These are phyloP conservation scores for Hyphopichia wangnamkhiaoensis DNA, from an alignment of 1,139 yeast genomes.

Conservation along the genomic window DNA sequence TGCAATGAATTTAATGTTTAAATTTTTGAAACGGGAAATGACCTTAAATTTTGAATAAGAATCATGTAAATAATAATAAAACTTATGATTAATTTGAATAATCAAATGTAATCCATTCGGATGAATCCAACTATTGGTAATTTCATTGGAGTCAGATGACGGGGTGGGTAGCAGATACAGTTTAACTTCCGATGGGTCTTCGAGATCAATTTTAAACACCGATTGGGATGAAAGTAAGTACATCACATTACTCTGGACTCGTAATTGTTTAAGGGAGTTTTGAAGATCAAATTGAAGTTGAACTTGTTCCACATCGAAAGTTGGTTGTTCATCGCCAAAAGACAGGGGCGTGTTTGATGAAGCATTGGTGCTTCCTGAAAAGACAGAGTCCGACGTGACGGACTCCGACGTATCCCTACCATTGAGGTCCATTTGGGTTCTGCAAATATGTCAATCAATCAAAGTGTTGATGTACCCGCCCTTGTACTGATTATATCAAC, in stretches of 20 bases:
- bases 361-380: neutral
- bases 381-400: neutral
- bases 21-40: conserved; percentile 33
- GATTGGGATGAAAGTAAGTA: conserved; percentile 24
- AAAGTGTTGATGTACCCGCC: no score
- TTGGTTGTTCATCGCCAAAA: conserved; percentile 18
- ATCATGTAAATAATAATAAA: conserved; percentile 34
- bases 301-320: conserved; percentile 41
- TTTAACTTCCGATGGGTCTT: conserved; percentile 37
- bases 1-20: conserved; percentile 25
- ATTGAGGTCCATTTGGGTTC: neutral
- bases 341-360: neutral
- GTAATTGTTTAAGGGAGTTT: conserved; percentile 24
- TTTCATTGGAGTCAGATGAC: conserved; percentile 7
- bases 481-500: no score
- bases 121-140: conserved; percentile 39
- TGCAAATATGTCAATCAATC: no score
- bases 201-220: conserved; percentile 35
- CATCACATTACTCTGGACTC: conserved; percentile 38
- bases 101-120: conserved; percentile 41
- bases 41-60: conserved; percentile 34
- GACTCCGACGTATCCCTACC: neutral
- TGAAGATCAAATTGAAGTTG: conserved; percentile 42
- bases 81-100: conserved; percentile 24
- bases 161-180: conserved; percentile 26